Base-by-base conservation (phyloP, 2,329 filamentous ascomycete genomes). In the Hypoxylon sp. region DNA sequence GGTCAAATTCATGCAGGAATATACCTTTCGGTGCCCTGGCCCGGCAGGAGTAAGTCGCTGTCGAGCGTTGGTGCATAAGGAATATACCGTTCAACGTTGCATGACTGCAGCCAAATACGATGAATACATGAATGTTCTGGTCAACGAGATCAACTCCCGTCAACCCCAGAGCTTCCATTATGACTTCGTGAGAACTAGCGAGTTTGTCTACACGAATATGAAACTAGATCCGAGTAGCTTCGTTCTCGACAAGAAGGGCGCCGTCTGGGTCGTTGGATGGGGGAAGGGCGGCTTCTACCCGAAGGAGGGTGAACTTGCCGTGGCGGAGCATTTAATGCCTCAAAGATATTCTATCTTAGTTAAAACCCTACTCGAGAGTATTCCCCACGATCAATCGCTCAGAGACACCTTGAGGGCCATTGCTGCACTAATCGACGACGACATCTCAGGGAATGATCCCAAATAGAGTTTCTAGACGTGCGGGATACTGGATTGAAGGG, bases 221-320 rank as follows among this genome's bases (percentile, higher is more conserved):
- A 43, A 60, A 5, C 14, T 68, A 11, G 58, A 65, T 21, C 58
- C 58, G 9, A 60, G 54, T n/a, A 62, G 50, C 19, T 51, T 62
- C 23, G 21, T 65, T 16, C 2, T 58, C 16, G 50, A 45, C 32
- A 41, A 30, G 19, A 23, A 47, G 7, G n/a, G 30, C 39, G 6
- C 5, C 12, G 5, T 61, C n/a, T 52, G 57, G 57, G 37, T 65
- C 19, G 46, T 68, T 3, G 65, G 62, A n/a, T 62, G 58, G 54
- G 46, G n/a, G 1, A 46, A 50, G 8, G 25, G 62, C 23, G 58
- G 59, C 14, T 58, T 59, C 23, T 61, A 12, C 43, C 55, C 41
- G 6, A 21, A 32, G 5, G 65, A 46, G 29, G 19, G 37, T 4
- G 65, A 63, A 47, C 34, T 65, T 27, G 65, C 50, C 21, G n/a